Evolutionary conservation across 345 rosid species (phyloP), one percentile per base, ranked within the genome.

Genomic region (Eucalyptus erythrocorys): DNA sequence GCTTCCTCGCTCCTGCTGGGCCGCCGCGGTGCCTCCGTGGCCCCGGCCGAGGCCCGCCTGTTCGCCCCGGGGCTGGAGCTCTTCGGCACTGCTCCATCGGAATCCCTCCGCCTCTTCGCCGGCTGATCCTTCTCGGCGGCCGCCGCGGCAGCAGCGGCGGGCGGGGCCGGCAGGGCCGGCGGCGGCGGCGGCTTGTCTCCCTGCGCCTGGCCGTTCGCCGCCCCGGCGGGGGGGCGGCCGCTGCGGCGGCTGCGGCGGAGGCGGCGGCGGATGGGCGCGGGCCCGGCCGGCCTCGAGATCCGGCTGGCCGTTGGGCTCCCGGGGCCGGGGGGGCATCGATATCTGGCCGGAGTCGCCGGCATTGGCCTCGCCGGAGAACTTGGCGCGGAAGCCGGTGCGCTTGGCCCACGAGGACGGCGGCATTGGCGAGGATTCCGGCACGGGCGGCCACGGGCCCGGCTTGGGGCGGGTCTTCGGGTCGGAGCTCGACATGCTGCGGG

Each of bases 361-460:
- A 93, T 92, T 96, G 90, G 97, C 85, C 93, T 96, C 99, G 45
- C 99, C 99, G 87, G 99, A 97, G 95, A 96, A 96, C 89, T 95
- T 97, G 68, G 99, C 99, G 13, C 95, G 97, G 88, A 97, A 97
- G 11, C 99, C 99, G 53, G 98, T 98, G 88, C 94, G 91, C 90
- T 96, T 96, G 13, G 99, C 99, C 99, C 99, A 98, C 3, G 99
- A 91, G 88, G 99, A 93, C 7, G 98, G 98, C 89, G 98, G 97
- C 93, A 95, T 88, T 88, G 98, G 90, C n/a, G 98, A 89, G 3
- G 98, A 90, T 34, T 95, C 99, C 13, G 98, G 97, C 81, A 92
- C 87, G 5, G 98, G 97, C 1, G 95, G 98, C 96, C 95, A 95
- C 5, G 96, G 91, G 55, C 95, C 97, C 5, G 95, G 97, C 88